Conservation (phyloP, 768 basidiomycete species). For the Glaciozyma antarctica region DNA sequence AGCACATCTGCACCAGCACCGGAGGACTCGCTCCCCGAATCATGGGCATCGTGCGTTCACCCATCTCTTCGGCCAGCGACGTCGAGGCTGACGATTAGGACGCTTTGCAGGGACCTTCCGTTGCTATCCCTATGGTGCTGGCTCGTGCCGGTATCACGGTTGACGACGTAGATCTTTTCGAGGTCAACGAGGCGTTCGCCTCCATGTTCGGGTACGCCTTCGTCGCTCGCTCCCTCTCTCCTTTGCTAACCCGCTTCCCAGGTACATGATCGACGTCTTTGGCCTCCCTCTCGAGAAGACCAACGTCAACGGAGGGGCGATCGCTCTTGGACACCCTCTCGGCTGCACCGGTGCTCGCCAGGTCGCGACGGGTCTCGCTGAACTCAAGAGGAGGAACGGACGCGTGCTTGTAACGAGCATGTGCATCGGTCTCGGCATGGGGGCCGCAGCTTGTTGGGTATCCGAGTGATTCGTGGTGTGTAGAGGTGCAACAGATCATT, state of each 20-base stretch:
- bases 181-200: constrained; percentile 90
- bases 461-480: too few species aligned
- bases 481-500: too few species aligned
- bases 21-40: constrained; percentile 65
- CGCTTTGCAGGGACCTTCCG: constrained; percentile 56
- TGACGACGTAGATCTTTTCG: constrained; percentile 65
- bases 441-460: too few species aligned
- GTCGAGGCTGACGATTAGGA: background rate
- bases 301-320: constrained; percentile 84
- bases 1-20: constrained; percentile 63
- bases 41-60: constrained; percentile 46
- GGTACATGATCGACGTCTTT: constrained; percentile 61
- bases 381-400: constrained; percentile 36
- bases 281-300: constrained; percentile 57
- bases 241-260: background rate
- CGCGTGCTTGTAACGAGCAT: constrained; percentile 70
- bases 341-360: constrained; percentile 60
- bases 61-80: background rate
- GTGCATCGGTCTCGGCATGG: constrained; percentile 51
- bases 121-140: constrained; percentile 67
- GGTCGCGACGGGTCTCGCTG: constrained; percentile 67
- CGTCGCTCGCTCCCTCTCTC: background rate
- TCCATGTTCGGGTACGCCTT: constrained; percentile 40
- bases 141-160: constrained; percentile 55
- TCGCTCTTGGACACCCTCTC: constrained; percentile 53